These are phyloP conservation scores for Hortiboletus campestris DNA, from an alignment of 768 basidiomycete species.

Conservation along the genomic window DNA sequence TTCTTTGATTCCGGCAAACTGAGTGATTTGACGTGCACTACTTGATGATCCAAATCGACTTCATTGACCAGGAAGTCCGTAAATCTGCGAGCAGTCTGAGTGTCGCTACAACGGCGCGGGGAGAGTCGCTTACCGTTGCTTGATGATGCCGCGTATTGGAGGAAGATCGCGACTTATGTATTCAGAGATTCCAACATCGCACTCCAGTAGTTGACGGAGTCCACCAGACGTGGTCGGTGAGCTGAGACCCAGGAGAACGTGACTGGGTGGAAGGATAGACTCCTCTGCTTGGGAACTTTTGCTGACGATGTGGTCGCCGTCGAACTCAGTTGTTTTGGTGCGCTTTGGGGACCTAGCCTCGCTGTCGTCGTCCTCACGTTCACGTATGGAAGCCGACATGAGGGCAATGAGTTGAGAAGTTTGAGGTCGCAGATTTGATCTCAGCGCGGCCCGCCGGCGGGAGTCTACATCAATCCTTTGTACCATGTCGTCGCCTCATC, in stretches of 20 bases:
- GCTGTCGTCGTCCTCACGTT: constrained; percentile 49
- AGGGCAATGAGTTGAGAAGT: neutral
- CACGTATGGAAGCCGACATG: constrained; percentile 38
- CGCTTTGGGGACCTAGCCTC: constrained; percentile 41
- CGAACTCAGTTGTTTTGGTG: constrained; percentile 31
- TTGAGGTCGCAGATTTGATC: neutral
- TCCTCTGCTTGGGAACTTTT: constrained; percentile 9
- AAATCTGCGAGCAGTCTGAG: constrained; percentile 55
- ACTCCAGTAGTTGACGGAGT: constrained; percentile 62
- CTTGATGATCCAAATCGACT: constrained; percentile 76
- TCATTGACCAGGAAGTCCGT: constrained; percentile 97
- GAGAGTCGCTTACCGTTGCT: constrained; percentile 70
- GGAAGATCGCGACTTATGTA: constrained; percentile 71
- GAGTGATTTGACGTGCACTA: constrained; percentile 79
- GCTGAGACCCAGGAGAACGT: constrained; percentile 61
- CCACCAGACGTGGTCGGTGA: constrained; percentile 48
- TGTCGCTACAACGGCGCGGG: neutral
- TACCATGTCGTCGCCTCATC: constrained; percentile 37
- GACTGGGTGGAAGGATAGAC: constrained; percentile 68
- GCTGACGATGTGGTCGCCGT: constrained; percentile 4
- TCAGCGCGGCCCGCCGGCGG: neutral
- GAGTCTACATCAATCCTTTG: too few relatives aligned
- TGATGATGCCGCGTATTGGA: constrained; percentile 89
- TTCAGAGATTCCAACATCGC: constrained; percentile 88
- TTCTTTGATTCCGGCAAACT: constrained; percentile 63